Conservation (phyloP, 164 flowering plant species). For the Annona cherimola region DNA sequence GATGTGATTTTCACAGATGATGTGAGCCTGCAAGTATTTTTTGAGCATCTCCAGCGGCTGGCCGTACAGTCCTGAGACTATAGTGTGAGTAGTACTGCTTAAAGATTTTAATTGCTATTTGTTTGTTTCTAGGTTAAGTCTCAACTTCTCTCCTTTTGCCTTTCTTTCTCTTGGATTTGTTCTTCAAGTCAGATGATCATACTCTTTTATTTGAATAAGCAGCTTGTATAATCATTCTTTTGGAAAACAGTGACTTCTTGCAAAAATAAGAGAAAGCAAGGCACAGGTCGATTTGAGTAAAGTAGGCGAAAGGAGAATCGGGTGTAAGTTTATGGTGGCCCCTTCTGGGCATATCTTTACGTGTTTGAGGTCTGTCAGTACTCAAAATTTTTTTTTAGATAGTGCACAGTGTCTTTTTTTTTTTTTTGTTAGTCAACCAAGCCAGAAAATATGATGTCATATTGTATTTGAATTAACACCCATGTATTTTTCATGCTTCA, state of each 20-base stretch:
- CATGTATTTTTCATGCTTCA: neutral
- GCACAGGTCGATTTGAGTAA: slow-evolving; percentile 3
- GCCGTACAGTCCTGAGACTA: slow-evolving; percentile 71
- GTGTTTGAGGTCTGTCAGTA: neutral
- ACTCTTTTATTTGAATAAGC: slow-evolving; percentile 9
- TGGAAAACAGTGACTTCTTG: slow-evolving; percentile 8
- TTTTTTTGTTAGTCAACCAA: neutral
- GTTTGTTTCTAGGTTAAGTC: neutral
- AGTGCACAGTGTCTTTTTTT: neutral
- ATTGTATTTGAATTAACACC: neutral
- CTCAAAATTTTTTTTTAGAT: neutral
- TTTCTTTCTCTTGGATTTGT: neutral
- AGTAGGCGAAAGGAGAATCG: slow-evolving; percentile 8
- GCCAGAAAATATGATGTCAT: neutral
- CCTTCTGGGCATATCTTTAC: neutral
- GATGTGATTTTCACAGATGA: slow-evolving; percentile 94
- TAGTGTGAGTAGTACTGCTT: neutral
- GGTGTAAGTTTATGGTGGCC: neutral
- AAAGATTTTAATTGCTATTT: neutral
- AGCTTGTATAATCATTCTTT: slow-evolving; percentile 6
- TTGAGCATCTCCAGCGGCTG: slow-evolving; percentile 90
- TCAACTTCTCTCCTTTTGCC: neutral
- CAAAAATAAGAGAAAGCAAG: slow-evolving; percentile 8
- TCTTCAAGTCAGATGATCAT: neutral
- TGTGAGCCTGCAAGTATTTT: slow-evolving; percentile 89